phyloP scores from a whole-genome alignment of 108 stramenopile species.

The Parietichytrium sp. region DNA sequence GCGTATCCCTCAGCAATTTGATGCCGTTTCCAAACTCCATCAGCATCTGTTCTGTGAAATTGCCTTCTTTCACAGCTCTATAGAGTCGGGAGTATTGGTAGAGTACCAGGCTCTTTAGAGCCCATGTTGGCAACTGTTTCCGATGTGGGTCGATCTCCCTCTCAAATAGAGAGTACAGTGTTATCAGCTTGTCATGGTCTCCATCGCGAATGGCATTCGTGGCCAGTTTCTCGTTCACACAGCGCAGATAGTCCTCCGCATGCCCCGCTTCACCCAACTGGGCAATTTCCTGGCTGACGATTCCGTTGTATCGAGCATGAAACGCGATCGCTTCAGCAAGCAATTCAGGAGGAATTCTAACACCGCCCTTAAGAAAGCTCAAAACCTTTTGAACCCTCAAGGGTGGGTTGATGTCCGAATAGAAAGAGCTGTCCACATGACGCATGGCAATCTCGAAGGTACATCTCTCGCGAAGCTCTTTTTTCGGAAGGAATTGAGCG shows the following conservation, averaged over 20 bases:
- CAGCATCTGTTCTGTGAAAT: neutral
- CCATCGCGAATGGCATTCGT: neutral
- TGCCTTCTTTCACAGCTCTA: neutral
- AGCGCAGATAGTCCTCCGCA: neutral
- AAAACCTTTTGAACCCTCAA: neutral
- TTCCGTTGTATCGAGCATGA: neutral
- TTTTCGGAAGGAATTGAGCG: neutral
- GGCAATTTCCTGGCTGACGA: neutral
- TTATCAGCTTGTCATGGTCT: neutral
- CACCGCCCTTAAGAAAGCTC: neutral
- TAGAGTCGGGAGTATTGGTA: neutral
- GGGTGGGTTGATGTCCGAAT: neutral
- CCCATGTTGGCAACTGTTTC: neutral
- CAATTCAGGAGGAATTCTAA: neutral
- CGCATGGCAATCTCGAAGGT: too few species aligned
- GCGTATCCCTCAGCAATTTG: neutral
- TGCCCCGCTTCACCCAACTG: neutral
- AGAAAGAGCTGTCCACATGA: too few species aligned
- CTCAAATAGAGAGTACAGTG: neutral
- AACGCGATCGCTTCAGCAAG: neutral
- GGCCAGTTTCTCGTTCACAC: neutral
- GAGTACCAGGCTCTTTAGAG: neutral
- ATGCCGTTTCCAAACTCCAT: neutral
- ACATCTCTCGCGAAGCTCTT: neutral
- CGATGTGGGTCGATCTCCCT: neutral